phyloP scores from a whole-genome alignment of 2,329 filamentous ascomycete genomes.

The Fusarium subtropicale region DNA sequence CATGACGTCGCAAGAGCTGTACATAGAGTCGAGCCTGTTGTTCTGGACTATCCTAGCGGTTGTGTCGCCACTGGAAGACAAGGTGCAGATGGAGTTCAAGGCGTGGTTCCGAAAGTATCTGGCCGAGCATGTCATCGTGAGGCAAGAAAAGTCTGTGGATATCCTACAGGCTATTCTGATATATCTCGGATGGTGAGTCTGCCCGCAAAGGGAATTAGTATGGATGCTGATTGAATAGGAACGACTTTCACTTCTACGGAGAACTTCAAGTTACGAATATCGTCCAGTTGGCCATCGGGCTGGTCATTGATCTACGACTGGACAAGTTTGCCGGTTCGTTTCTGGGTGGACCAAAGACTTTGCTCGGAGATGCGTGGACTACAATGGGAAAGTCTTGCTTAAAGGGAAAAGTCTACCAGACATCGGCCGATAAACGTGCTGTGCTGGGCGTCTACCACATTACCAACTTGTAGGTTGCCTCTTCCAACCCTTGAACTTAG shows the following conservation, averaged over 20 bases:
- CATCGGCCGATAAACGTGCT: constrained; percentile 54
- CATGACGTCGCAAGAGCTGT: constrained; percentile 49
- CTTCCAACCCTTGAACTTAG: accelerated
- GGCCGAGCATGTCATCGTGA: constrained; percentile 53
- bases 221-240: constrained; percentile 43
- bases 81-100: constrained; percentile 50
- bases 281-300: constrained; percentile 54
- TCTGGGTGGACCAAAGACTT: constrained; percentile 42
- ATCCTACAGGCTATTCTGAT: constrained; percentile 56
- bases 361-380: constrained; percentile 51
- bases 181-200: constrained; percentile 53
- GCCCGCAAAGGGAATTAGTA: accelerated
- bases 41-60: constrained; percentile 55
- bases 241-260: constrained; percentile 55
- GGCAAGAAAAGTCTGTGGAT: constrained; percentile 52
- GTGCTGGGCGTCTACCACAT: constrained; percentile 56
- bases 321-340: constrained; percentile 46
- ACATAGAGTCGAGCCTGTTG: constrained; percentile 49
- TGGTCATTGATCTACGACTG: constrained; percentile 55
- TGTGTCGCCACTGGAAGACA: constrained; percentile 49
- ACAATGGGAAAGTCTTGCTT: constrained; percentile 35
- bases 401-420: constrained; percentile 41
- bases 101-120: constrained; percentile 54
- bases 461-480: constrained; percentile 48
- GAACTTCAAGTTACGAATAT: constrained; percentile 54